Evolutionary conservation across 2,329 filamentous ascomycete genomes (phyloP), one percentile per base, ranked within the genome.

Genomic region (Arthrinium phaeospermum): DNA sequence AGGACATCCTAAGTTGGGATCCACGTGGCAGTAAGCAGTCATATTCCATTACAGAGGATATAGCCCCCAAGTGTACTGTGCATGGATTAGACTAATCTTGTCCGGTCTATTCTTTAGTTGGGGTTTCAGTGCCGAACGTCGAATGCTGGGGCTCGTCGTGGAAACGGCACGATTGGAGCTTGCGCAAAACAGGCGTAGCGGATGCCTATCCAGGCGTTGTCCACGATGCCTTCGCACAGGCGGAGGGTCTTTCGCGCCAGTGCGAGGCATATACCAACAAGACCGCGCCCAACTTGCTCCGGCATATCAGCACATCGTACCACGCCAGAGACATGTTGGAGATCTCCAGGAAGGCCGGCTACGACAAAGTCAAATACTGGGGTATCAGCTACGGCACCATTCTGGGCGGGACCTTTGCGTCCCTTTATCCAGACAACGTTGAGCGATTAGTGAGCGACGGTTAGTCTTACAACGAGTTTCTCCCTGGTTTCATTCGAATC

Each of bases 361-460:
- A 57, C n/a, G 68, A 41, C 47, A 24, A 53, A 2, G 27, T 49
- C 27, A 14, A 19, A 14, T 89, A 88, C 76, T 89, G 87, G 87
- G 88, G 87, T 0, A 85, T 88, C 72, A 88, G 86, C 74, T 89
- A 89, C 73, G 87, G 87, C 13, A 88, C 86, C 10, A 77, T 88
- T 2, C 81, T 90, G 0, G 88, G 87, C 4, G 85, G 84, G 16
- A 85, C 84, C 0, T 88, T 89, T 76, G 87, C 87, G 3, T 82
- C 85, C 2, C 82, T 89, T 80, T 89, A 84, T 71, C 87, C 87
- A 1, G 85, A 88, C 41, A 82, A 82, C 64, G 83, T 89, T 0
- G 86, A 85, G 57, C 81, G 86, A 19, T 77, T 89, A 12, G 84
- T 88, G 2, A 85, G 86, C 71, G 88, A 89, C 73, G 41, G 67